Evolutionary conservation across 1,284 basidiomycete genomes (phyloP).

Genomic region (Moniliella sp.): DNA sequence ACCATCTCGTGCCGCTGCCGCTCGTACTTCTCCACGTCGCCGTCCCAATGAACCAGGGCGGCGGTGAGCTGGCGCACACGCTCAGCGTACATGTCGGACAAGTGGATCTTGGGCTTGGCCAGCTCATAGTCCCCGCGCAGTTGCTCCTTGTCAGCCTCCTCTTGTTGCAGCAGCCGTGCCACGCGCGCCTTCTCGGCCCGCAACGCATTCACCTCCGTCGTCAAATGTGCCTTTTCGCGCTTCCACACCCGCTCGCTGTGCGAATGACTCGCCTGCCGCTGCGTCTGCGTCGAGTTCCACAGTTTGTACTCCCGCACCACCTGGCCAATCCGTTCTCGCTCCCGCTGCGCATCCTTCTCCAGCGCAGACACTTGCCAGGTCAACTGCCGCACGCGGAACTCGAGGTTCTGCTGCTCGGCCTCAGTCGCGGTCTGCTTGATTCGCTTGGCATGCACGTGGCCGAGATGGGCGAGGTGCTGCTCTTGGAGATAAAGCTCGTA

Average conservation of each 20-base stretch:
- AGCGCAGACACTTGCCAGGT: slow-evolving; percentile 6
- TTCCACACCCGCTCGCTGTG: slow-evolving; percentile 25
- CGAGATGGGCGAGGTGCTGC: slow-evolving; percentile 31
- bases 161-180: slow-evolving; percentile 7
- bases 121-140: background rate
- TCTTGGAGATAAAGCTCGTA: slow-evolving; percentile 33
- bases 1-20: slow-evolving; percentile 21
- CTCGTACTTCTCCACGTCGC: slow-evolving; percentile 17
- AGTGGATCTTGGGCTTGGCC: slow-evolving; percentile 8
- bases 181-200: slow-evolving; percentile 11
- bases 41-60: slow-evolving; percentile 18
- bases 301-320: slow-evolving; percentile 1
- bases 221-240: slow-evolving; percentile 19
- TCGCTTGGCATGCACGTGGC: slow-evolving; percentile 28
- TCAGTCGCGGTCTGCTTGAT: slow-evolving; percentile 23
- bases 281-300: slow-evolving; percentile 4
- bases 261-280: slow-evolving; percentile 16
- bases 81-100: slow-evolving; percentile 12
- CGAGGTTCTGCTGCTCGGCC: slow-evolving; percentile 30
- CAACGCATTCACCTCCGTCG: slow-evolving; percentile 25
- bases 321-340: slow-evolving; percentile 1
- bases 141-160: background rate
- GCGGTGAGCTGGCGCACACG: slow-evolving; percentile 11
- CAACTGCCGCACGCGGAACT: slow-evolving; percentile 16
- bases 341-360: background rate